phyloP scores from a whole-genome alignment of 129 eudicot species.

The Lactuca saligna region DNA sequence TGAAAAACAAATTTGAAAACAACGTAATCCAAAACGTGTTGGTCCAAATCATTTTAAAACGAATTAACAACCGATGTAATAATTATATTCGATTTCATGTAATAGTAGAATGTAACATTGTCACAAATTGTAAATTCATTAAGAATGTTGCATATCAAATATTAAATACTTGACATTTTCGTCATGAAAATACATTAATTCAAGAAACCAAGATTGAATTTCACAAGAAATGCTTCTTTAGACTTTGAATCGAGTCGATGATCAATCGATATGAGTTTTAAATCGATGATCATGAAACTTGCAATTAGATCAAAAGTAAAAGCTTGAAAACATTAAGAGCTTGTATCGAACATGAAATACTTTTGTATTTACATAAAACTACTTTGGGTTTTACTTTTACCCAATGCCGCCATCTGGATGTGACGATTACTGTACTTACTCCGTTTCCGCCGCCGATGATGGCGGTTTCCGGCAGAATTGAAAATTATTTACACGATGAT shows the following conservation, averaged over 20 bases:
- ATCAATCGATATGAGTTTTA: not conserved
- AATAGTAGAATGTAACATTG: not conserved
- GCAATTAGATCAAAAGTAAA: not conserved
- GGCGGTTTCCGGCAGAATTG: slow-evolving; percentile 55
- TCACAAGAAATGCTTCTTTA: not conserved
- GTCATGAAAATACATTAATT: not conserved
- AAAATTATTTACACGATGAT: slow-evolving; percentile 11
- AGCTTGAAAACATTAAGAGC: not conserved
- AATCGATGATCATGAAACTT: not conserved
- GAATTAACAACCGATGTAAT: no score
- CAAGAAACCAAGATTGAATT: not conserved
- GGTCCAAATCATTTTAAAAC: not conserved
- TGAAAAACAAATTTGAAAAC: not conserved
- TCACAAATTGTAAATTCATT: not conserved
- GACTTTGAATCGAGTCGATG: not conserved
- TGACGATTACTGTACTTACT: slow-evolving; percentile 6
- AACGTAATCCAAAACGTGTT: not conserved
- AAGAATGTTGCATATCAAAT: not conserved
- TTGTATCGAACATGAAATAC: slow-evolving; percentile 4
- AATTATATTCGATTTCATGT: not conserved
- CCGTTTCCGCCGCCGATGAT: slow-evolving; percentile 19
- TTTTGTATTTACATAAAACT: slow-evolving; percentile 18
- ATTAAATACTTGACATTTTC: not conserved
- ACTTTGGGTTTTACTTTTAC: not conserved
- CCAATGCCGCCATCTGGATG: slow-evolving; percentile 5